Evolutionary conservation across 495 filamentous ascomycete species (phyloP), one percentile per base, ranked within the genome.

Genomic region (Jackrogersella multiformis): DNA sequence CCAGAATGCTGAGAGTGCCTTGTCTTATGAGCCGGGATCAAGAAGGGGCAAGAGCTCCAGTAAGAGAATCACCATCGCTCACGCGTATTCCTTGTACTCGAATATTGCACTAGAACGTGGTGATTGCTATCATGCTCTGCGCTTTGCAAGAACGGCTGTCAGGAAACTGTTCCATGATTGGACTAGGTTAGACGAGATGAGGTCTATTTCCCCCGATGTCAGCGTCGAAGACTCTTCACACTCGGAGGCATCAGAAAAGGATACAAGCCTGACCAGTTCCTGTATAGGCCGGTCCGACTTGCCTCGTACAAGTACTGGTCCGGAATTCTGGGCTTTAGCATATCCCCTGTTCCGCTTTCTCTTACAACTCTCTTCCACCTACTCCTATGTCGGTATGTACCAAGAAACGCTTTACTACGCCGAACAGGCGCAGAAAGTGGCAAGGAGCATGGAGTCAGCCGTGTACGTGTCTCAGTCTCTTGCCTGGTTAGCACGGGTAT

Each of bases 401-500:
- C 88, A 90, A 51, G 96, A 98, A 73, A 90, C 94, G 5, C 80
- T 94, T n/a, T 95, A 93, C 76, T 96, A 96, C 69, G 85, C 89
- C 5, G 89, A 97, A 64, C 89, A 96, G 71, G 92, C 92, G 1
- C 79, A 90, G 51, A 92, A 91, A 73, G 86, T 97, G 61, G 92
- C 91, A 48, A 82, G 85, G 41, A 86, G 88, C 10, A 85, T 89
- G 7, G 79, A 84, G 34, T 88, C 92, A 2, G 82, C 85, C 65
- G 79, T 85, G 15, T 85, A 89, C 36, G 67, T 83, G 8, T 79
- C 84, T 3, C 76, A 84, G 26, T 83, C 82, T 21, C 76, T 82
- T 13, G 83, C 87, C 2, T 82, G 88, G 72, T 79, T 91, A 42
- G 89, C 87, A 8, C 84, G 84, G 18, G 83, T 90, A 53, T 90